Evolutionary conservation across 371 early-diverging fungal genomes (phyloP), one percentile per base, ranked within the genome.

Genomic region (Mortierella sp.): DNA sequence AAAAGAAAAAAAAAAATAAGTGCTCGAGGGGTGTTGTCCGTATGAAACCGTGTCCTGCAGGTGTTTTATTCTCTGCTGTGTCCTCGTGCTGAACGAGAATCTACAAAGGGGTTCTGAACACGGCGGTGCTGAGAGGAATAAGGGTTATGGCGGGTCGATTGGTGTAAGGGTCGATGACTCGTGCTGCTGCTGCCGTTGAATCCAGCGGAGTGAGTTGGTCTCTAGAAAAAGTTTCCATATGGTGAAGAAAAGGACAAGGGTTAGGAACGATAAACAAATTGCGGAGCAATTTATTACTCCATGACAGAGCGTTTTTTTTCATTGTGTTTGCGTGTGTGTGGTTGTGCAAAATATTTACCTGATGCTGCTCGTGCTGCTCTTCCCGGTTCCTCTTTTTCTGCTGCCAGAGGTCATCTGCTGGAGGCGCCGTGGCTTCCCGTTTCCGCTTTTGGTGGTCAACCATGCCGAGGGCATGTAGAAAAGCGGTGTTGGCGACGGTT

Each of bases 381-480:
- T 71, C 71, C n/a, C 29, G 64, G 66, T 44, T 66, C 66, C 64
- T 70, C 64, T 70, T 41, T 31, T 65, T 70, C 9, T 58, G 67
- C 4, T 55, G 65, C 76, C 76, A 76, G 2, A 66, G 47, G 1
- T 66, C 71, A 6, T 72, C 67, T n/a, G 77, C 29, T 31, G 48
- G n/a, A n/a, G n/a, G 41, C 26, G 41, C 71, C 29, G 50, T 37
- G 5, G 40, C 29, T 66, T 68, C 70, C 22, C 77, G 64, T 40
- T 66, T 71, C 58, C 76, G 69, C 79, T 68, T 74, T 53, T 74
- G 74, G 13, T 34, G 68, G 13, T 73, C 70, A 22, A 58, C 52
- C 58, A 74, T 64, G 64, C 76, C 73, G 13, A 72, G 68, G 26
- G 73, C 72, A n/a, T 70, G 82, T 7, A 81, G 34, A 29, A 76